phyloP scores from a whole-genome alignment of 1,284 basidiomycete genomes.

The Sutorius eximius region DNA sequence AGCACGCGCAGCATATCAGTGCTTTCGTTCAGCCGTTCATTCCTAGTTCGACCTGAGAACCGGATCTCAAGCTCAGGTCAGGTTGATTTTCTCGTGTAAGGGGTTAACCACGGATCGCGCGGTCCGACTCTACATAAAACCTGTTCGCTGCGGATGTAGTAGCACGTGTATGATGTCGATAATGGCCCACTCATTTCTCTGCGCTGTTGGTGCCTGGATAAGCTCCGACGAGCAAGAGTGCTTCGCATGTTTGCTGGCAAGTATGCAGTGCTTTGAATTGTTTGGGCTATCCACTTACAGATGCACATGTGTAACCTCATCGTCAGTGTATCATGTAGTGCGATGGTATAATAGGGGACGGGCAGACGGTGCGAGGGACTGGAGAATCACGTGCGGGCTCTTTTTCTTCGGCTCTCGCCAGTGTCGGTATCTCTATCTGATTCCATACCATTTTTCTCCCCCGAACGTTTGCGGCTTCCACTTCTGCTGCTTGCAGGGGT shows the following conservation, averaged over 20 bases:
- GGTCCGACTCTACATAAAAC: conserved; percentile 76
- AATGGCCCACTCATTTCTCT: background rate
- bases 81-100: conserved; percentile 26
- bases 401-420: conserved; percentile 14
- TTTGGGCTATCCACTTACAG: background rate
- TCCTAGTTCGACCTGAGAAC: conserved; percentile 32
- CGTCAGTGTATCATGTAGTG: background rate
- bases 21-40: conserved; percentile 7
- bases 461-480: conserved; percentile 18
- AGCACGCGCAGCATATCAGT: conserved; percentile 4
- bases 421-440: background rate
- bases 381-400: conserved; percentile 16
- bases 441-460: conserved; percentile 5
- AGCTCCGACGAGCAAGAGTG: conserved; percentile 18
- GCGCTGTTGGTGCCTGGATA: conserved; percentile 47
- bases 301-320: conserved; percentile 32
- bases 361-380: background rate
- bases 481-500: conserved; percentile 24
- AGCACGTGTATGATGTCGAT: conserved; percentile 39
- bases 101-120: conserved; percentile 72
- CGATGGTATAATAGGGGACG: background rate
- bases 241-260: background rate
- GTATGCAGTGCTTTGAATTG: background rate
- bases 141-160: conserved; percentile 70
- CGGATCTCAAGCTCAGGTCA: background rate